Conservation (phyloP, 441 rosid genomes). For the Arabidopsis lyrata region DNA sequence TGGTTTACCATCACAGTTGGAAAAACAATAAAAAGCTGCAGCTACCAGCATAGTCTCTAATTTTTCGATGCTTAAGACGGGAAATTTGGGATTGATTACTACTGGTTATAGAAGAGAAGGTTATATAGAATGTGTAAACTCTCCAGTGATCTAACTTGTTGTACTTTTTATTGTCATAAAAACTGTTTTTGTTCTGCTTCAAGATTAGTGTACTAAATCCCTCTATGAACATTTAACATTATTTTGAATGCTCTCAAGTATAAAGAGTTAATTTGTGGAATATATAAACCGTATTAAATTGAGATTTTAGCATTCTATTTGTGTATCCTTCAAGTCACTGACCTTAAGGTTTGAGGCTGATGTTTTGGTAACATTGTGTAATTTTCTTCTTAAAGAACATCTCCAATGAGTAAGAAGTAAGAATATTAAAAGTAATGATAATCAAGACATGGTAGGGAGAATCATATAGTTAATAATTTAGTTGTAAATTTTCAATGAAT, state of each 20-base stretch:
- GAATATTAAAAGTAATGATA: too few relatives aligned
- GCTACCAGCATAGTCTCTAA: constrained; percentile 17
- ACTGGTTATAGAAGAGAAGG: constrained; percentile 5
- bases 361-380: too few relatives aligned
- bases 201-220: background rate
- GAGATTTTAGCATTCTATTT: background rate
- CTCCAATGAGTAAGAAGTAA: too few relatives aligned
- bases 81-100: background rate
- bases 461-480: too few relatives aligned
- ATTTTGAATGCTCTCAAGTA: background rate
- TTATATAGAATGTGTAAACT: constrained; percentile 24
- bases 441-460: too few relatives aligned
- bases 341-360: background rate
- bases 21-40: constrained; percentile 29
- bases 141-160: constrained; percentile 20
- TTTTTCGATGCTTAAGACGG: background rate
- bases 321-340: background rate
- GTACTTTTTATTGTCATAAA: background rate
- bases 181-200: background rate
- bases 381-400: too few relatives aligned
- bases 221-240: background rate
- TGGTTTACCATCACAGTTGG: constrained; percentile 15
- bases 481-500: too few relatives aligned
- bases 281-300: too few relatives aligned
- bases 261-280: background rate